phyloP scores from a whole-genome alignment of 2,329 filamentous ascomycete species.

The Lojkania enalia region DNA sequence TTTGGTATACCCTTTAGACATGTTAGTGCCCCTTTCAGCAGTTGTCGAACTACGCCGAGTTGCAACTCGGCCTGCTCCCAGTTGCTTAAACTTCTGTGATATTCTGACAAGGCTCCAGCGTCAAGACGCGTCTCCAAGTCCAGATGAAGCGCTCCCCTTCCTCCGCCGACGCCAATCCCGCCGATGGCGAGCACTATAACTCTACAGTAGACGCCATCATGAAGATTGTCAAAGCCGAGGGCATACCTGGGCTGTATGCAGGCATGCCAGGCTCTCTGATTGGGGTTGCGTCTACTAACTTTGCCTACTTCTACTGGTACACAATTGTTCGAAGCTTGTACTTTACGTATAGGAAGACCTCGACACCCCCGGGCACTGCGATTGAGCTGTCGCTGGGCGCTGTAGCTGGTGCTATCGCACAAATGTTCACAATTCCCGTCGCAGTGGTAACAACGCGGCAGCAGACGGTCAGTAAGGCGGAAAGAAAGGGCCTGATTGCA shows the following conservation, averaged over 20 bases:
- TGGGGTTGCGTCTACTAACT: slow-evolving; percentile 95
- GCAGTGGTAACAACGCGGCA: slow-evolving; percentile 94
- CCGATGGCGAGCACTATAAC: slow-evolving; percentile 72
- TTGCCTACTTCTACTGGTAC: slow-evolving; percentile 99
- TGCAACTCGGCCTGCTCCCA: too few relatives aligned
- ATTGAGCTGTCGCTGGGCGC: slow-evolving; percentile 85
- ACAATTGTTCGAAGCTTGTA: slow-evolving; percentile 84
- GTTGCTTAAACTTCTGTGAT: too few relatives aligned
- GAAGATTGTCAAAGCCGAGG: slow-evolving; percentile 82
- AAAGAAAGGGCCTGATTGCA: slow-evolving; percentile 83
- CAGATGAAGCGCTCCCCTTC: slow-evolving; percentile 70
- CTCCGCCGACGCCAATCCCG: slow-evolving; percentile 43
- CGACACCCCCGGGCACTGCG: slow-evolving; percentile 72
- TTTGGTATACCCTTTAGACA: slow-evolving; percentile 92
- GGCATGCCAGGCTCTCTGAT: slow-evolving; percentile 85
- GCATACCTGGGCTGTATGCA: slow-evolving; percentile 79
- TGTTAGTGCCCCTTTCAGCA: slow-evolving; percentile 62
- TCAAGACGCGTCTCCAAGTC: slow-evolving; percentile 95
- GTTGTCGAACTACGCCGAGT: not conserved
- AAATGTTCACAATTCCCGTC: slow-evolving; percentile 95
- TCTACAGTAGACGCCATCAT: slow-evolving; percentile 86
- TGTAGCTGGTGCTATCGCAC: slow-evolving; percentile 83
- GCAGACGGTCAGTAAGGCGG: slow-evolving; percentile 83
- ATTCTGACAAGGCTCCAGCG: slow-evolving; percentile 57
- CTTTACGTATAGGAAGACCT: slow-evolving; percentile 59